Conservation (phyloP, 140 eudicot species). For the Cichorium intybus region DNA sequence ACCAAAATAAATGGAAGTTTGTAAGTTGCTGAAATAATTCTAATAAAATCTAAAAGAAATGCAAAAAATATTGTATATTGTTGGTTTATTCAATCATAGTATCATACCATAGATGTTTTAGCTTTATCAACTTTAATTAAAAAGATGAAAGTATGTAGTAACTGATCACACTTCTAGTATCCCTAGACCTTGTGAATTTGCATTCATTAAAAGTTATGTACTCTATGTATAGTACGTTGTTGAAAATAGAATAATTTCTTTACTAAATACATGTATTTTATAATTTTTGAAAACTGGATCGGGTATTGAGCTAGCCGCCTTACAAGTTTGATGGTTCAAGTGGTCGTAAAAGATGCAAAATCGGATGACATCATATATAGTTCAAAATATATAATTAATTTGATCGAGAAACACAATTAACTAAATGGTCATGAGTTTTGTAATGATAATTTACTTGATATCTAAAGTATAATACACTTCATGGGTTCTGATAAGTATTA, state of each 20-base stretch:
- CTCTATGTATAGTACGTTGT: not conserved
- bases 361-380: no score
- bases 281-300: no score
- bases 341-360: no score
- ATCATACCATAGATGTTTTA: not conserved
- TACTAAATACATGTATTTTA: not conserved
- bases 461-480: no score
- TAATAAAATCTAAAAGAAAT: constrained; percentile 13
- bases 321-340: no score
- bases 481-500: no score
- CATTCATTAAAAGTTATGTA: not conserved
- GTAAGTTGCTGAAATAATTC: constrained; percentile 1
- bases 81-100: not conserved
- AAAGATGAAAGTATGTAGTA: not conserved
- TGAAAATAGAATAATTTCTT: not conserved
- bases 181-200: not conserved
- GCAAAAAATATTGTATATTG: constrained; percentile 1
- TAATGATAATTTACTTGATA: no score
- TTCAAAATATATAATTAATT: no score
- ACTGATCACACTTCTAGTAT: not conserved
- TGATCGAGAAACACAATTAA: no score
- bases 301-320: no score
- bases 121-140: not conserved
- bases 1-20: constrained; percentile 2
- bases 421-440: no score